Percentiles rank a stretch among this genome's conserved stretches.
These are phyloP conservation scores for Metarhizium brunneum DNA, from an alignment of 2,329 filamentous ascomycete species.

Conservation along the genomic window DNA sequence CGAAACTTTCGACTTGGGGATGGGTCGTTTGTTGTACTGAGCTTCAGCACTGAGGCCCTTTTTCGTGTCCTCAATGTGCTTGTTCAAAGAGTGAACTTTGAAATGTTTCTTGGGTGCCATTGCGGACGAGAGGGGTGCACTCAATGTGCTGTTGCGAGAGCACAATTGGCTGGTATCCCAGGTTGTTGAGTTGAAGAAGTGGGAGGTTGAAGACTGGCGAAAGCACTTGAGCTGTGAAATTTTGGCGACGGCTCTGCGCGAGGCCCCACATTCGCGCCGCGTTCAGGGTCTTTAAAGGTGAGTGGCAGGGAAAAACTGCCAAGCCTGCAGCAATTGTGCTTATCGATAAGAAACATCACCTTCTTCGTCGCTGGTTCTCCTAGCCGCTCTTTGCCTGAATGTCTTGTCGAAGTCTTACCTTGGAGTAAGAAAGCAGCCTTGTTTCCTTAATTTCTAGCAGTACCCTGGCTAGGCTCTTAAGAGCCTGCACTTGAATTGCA, in stretches of 20 bases:
- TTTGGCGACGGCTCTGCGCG: constrained; percentile 1
- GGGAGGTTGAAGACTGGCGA: constrained; percentile 6
- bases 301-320: not conserved
- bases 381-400: not conserved
- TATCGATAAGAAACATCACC: not conserved
- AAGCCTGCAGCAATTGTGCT: not conserved
- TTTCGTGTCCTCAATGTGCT: constrained; percentile 28
- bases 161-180: not conserved
- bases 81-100: constrained; percentile 26
- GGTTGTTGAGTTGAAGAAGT: not conserved
- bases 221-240: constrained; percentile 4
- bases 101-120: constrained; percentile 28
- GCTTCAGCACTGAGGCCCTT: constrained; percentile 24
- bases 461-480: not conserved
- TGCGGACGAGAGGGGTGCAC: constrained; percentile 9
- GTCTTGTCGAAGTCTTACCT: not conserved
- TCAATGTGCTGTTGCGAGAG: constrained; percentile 1
- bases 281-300: not conserved
- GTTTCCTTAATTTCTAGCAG: not conserved
- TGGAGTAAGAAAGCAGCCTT: not conserved
- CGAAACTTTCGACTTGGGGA: constrained; percentile 14
- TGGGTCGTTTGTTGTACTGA: constrained; percentile 22
- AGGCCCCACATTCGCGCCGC: constrained; percentile 4
- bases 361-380: not conserved
- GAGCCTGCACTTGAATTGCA: not conserved